Evolutionary conservation across 192 early-diverging fungal species (phyloP), one percentile per base, ranked within the genome.

Genomic region (Chytriomyces sp.): DNA sequence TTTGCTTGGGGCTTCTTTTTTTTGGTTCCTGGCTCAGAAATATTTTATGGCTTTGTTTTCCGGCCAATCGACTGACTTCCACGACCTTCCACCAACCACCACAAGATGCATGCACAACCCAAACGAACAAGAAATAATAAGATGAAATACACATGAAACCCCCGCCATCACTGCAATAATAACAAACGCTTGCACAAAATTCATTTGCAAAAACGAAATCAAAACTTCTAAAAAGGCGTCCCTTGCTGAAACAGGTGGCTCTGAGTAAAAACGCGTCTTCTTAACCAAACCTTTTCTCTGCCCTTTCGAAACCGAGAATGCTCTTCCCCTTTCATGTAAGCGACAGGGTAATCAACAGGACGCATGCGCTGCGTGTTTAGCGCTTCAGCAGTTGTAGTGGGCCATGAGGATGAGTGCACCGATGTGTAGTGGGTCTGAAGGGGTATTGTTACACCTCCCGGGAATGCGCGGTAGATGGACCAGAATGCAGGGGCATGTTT

Each of bases 1-100:
- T 7, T 69, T 69, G 53, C 20, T 57, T 57, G 13, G 50, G 53
- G 53, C 53, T 57, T 13, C 53, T n/a, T 20, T 57, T 57, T 57
- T 57, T 20, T 57, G 0, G 1, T 53, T 69, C 50, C 48, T 28
- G 50, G 24, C 53, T 69, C 68, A 28, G n/a, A 53, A n/a, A 28
- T 23, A 8, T 69, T 69, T 45, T 16, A 20, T 67, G 16, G 44
- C 66, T 5, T 64, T 57, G 13, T 13, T 57, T 20, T 57, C 53
- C 53, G 16, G 13, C 20, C 20, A 5, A 35, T 35, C 35, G 35
- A 35, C 35, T 35, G 35, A 35, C 35, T 35, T 35, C 35, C 35
- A 35, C 35, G 35, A 35, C 35, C 35, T 35, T 35, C 35, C 35
- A 35, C 35, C 35, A 35, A 35, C 35, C 2, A 35, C 35, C 35